Base-by-base conservation (phyloP, 2,329 filamentous ascomycete species). In the Penicillium sp. region DNA sequence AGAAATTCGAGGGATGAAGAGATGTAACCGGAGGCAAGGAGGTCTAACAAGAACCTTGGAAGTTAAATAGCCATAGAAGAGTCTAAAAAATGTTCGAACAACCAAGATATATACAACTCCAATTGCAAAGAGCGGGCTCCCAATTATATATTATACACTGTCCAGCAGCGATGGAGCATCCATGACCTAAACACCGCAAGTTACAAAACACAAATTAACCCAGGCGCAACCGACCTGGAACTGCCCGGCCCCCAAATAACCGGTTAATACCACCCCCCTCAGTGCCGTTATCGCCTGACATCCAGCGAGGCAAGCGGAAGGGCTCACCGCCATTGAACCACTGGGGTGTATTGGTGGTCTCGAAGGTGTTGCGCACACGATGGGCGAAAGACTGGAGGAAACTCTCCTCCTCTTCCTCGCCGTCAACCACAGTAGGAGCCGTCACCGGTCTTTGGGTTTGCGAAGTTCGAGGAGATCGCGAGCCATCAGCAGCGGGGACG, bases 281-380 rank as follows among this genome's bases (percentile, higher is more conserved):
- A 27, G 46, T 60, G 46, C 47, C 57, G 9, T 76, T 76, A 42
- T 80, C 77, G 20, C 78, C 79, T 14, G 81, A 79, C 81, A 93
- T 86, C 89, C 89, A 94, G 59, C 82, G 85, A 4, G 88, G 89
- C 62, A 84, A 81, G 67, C 84, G 87, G 67, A 90, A 80, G 7
- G 81, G 79, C 23, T 88, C 18, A 37, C 22, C 74, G 22, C 87
- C 85, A 57, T 82, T 79, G 53, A 95, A 73, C 89, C 90, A 97
- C 54, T 83, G 83, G 0, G 93, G 91, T 24, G 84, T 78, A 42
- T 89, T 85, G 1, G 89, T 78, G 0, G 82, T 86, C 51, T 97
- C 91, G 42, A 97, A 81, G 0, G 93, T 97, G 62, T 98, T 98
- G 69, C 84, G 87, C 58, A 98, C 84, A 28, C 91, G 79, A 63